These are phyloP conservation scores for Dipodascus geniculatus DNA, from an alignment of 805 yeast species.

Conservation along the genomic window DNA sequence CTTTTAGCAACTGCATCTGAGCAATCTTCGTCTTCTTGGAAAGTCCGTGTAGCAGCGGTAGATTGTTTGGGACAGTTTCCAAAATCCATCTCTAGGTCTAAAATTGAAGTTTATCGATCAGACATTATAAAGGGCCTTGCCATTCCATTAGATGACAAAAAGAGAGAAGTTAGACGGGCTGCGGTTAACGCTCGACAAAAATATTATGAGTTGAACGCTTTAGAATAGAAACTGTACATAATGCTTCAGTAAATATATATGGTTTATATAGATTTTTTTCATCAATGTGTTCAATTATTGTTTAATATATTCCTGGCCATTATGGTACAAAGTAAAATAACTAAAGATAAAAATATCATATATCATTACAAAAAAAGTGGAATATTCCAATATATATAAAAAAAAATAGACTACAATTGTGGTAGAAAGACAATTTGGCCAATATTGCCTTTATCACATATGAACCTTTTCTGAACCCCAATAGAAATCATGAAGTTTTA, in stretches of 20 bases:
- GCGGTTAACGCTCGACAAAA: conserved; percentile 74
- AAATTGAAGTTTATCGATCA: conserved; percentile 40
- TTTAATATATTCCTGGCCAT: too few species aligned
- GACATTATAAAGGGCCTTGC: conserved; percentile 38
- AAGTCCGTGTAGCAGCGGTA: conserved; percentile 46
- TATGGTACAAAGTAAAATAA: too few species aligned
- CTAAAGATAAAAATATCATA: too few species aligned
- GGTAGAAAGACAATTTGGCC: too few species aligned
- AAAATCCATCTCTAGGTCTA: conserved; percentile 26
- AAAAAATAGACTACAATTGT: too few species aligned
- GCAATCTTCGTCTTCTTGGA: conserved; percentile 27
- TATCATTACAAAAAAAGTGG: too few species aligned
- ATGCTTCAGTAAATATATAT: not conserved
- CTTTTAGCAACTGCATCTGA: conserved; percentile 29
- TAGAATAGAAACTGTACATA: not conserved
- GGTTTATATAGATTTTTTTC: too few species aligned
- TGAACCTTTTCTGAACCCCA: conserved; percentile 12
- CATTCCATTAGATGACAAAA: conserved; percentile 56
- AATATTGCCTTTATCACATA: too few species aligned
- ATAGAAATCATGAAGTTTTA: conserved; percentile 12
- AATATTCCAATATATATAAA: not conserved
- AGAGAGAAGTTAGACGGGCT: conserved; percentile 60
- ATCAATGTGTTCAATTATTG: too few species aligned
- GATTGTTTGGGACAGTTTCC: conserved; percentile 44
- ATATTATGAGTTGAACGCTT: conserved; percentile 38